A percentile compares a stretch with the other conserved stretches of the same genome.
Conservation (phyloP, 257 asterid genomes). For the Anisodus acutangulus region DNA sequence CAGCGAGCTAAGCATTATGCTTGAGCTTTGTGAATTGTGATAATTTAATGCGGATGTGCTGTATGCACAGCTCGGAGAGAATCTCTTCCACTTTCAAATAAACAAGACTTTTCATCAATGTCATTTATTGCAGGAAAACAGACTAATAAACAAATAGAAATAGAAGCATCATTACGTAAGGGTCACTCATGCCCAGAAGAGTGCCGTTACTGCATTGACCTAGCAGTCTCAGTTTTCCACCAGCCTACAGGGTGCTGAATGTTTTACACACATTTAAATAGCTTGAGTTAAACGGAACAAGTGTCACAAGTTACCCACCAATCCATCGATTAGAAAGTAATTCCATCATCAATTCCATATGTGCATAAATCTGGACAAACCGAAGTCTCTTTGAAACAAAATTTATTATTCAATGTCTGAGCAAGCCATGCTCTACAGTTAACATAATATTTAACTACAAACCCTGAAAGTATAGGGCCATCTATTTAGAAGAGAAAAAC, state of each 20-base stretch:
- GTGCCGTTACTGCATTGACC: not conserved
- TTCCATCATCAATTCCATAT: not conserved
- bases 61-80: not conserved
- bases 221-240: not conserved
- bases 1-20: not conserved
- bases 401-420: constrained; percentile 20
- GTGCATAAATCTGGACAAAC: constrained; percentile 3
- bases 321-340: not conserved
- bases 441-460: constrained; percentile 6
- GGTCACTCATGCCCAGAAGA: not conserved
- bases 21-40: not conserved
- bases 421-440: not conserved
- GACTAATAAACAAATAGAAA: not conserved
- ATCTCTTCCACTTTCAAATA: not conserved
- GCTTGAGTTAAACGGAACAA: not conserved
- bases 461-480: constrained; percentile 1
- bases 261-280: too few species aligned
- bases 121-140: not conserved
- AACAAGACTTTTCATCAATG: not conserved
- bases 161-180: not conserved
- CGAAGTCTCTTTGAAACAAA: not conserved
- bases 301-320: not conserved
- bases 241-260: not conserved
- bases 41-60: not conserved
- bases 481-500: constrained; percentile 18